These are phyloP conservation scores for Pichia sp. DNA, from an alignment of 1,139 yeast genomes.

Conservation along the genomic window DNA sequence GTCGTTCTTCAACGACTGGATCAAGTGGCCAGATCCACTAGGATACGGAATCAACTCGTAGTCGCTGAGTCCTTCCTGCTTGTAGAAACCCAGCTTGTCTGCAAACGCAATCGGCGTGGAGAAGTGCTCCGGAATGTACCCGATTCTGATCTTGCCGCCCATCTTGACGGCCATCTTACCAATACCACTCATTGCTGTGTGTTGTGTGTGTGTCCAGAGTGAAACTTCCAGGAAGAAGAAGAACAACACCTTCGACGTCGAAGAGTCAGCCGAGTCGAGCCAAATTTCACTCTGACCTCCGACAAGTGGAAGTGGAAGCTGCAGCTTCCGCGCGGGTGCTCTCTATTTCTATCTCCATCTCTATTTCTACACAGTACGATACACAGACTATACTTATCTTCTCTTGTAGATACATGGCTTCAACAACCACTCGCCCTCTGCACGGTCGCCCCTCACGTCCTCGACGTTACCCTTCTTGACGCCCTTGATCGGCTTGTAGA, in stretches of 20 bases:
- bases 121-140: constrained; percentile 90
- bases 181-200: not conserved
- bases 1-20: constrained; percentile 62
- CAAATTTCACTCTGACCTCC: too few relatives aligned
- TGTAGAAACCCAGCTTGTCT: constrained; percentile 53
- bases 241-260: too few relatives aligned
- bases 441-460: constrained; percentile 49
- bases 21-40: constrained; percentile 87
- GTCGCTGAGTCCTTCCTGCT: constrained; percentile 39
- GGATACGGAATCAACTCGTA: constrained; percentile 73
- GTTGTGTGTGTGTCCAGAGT: too few relatives aligned
- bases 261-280: too few relatives aligned
- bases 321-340: too few relatives aligned
- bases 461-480: constrained; percentile 51
- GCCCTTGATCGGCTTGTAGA: constrained; percentile 80
- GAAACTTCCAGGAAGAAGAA: too few relatives aligned
- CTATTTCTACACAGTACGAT: too few relatives aligned
- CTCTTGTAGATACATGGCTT: constrained; percentile 97
- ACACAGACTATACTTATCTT: too few relatives aligned
- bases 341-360: too few relatives aligned
- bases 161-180: constrained; percentile 4
- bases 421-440: constrained; percentile 86
- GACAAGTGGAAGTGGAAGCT: too few relatives aligned
- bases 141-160: constrained; percentile 47
- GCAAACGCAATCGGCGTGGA: constrained; percentile 85